Percentiles rank a stretch among this genome's conserved stretches.
Evolutionary conservation across 2,329 filamentous ascomycete genomes (phyloP).

Genomic region (Trichoderma sp.): DNA sequence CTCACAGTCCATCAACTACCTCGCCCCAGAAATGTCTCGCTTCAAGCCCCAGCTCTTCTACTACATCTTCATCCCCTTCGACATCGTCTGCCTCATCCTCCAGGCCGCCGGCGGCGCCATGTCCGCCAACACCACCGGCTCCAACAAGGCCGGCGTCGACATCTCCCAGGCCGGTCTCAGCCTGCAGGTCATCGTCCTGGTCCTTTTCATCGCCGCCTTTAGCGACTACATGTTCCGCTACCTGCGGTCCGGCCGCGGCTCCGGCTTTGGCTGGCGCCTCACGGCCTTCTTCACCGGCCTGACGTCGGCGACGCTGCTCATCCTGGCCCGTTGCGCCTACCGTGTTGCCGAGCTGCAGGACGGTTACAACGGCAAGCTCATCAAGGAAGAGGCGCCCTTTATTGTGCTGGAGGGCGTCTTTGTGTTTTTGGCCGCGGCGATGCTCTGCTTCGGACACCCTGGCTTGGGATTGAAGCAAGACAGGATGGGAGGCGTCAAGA

Average conservation of each 20-base stretch:
- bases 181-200: slow-evolving; percentile 59
- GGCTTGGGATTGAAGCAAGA: slow-evolving; percentile 42
- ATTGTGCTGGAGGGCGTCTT: slow-evolving; percentile 54
- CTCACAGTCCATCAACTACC: slow-evolving; percentile 44
- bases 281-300: slow-evolving; percentile 56
- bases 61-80: slow-evolving; percentile 57
- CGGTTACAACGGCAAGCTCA: slow-evolving; percentile 60
- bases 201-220: slow-evolving; percentile 52
- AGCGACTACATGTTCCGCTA: slow-evolving; percentile 53
- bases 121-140: slow-evolving; percentile 45
- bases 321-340: slow-evolving; percentile 64
- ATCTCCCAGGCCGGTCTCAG: slow-evolving; percentile 55
- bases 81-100: slow-evolving; percentile 57
- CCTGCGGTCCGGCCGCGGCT: slow-evolving; percentile 34
- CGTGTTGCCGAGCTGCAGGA: slow-evolving; percentile 66
- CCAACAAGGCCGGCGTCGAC: slow-evolving; percentile 43
- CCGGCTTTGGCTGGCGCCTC: slow-evolving; percentile 36
- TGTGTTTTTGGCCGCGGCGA: slow-evolving; percentile 41
- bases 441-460: slow-evolving; percentile 46
- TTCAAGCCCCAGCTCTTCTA: slow-evolving; percentile 47
- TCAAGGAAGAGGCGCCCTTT: slow-evolving; percentile 54
- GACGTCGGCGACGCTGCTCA: slow-evolving; percentile 55
- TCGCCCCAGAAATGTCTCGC: slow-evolving; percentile 45
- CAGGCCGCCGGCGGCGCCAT: slow-evolving; percentile 60
- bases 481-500: slow-evolving; percentile 16